Evolutionary conservation across 768 basidiomycete genomes (phyloP), one percentile per base, ranked within the genome.

Genomic region (Grammothele lineata): DNA sequence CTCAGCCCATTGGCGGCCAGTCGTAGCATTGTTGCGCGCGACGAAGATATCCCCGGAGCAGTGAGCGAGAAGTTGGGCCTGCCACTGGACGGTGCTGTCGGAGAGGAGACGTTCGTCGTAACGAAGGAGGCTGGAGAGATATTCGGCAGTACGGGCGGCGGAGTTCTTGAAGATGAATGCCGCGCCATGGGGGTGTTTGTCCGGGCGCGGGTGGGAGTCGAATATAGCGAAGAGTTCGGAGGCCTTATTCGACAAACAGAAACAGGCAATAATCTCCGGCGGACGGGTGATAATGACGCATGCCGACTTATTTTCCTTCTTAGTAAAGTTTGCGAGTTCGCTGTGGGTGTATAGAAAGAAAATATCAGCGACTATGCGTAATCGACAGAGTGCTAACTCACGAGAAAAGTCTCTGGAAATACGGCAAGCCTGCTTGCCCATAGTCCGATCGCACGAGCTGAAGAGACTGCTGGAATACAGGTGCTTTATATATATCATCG

Each of bases 241-340:
- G 2, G 40, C 25, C 5, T 43, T 27, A 15, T 42, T 55, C 26
- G 51, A 43, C 32, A 70, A 54, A 48, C 66, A 69, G 50, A 82
- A 57, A 57, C 80, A 77, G 15, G 75, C 70, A 11, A 86, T 61
- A 43, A 86, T 85, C 57, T 86, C 85, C 0, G 85, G 84, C 27
- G 85, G 82, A 18, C 83, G 80, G 0, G 85, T 87, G 50, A 87
- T 78, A 41, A 85, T 69, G 27, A 66, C 67, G 43, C 74, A 74
- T 37, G 70, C 47, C 41, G 69, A 58, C 49, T 62, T 24, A 18
- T 56, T 2, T 6, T 33, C 35, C 35, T 26, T 48, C 51, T 41
- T 45, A 21, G 37, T 51, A 25, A 4, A n/a, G 1, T 46, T 36
- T 33, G 30, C 21, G 24, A 38, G 18, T 30, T 21, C 51, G 36